A percentile compares a stretch with the other conserved stretches of the same genome.
phyloP scores from a whole-genome alignment of 2,329 filamentous ascomycete genomes.

The Fusarium sp. region DNA sequence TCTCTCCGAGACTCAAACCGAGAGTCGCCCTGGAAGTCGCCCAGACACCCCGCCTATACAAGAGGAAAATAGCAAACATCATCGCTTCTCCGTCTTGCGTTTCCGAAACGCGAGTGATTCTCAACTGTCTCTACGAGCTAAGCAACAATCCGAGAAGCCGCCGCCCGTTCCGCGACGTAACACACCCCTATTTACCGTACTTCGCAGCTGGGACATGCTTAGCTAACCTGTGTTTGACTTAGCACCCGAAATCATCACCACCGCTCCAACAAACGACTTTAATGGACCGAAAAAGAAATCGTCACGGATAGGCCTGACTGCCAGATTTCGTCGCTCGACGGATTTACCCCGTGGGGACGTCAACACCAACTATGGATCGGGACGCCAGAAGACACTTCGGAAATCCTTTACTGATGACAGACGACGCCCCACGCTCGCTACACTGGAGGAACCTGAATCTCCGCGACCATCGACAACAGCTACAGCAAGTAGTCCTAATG shows the following conservation, averaged over 20 bases:
- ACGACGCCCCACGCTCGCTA: slow-evolving; percentile 45
- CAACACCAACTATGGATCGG: slow-evolving; percentile 17
- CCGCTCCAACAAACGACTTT: slow-evolving; percentile 79
- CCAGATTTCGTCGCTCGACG: slow-evolving; percentile 62
- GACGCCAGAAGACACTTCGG: slow-evolving; percentile 37
- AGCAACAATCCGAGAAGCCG: slow-evolving; percentile 68
- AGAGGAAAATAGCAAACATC: slow-evolving; percentile 65
- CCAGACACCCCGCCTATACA: slow-evolving; percentile 62
- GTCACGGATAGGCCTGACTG: slow-evolving; percentile 63
- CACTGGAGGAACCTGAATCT: slow-evolving; percentile 65
- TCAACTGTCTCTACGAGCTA: slow-evolving; percentile 80
- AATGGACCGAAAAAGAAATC: slow-evolving; percentile 63
- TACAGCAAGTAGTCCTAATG: slow-evolving; percentile 41
- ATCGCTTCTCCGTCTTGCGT: slow-evolving; percentile 76
- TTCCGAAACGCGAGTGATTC: slow-evolving; percentile 95
- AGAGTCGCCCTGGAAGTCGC: slow-evolving; percentile 40
- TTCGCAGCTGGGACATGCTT: slow-evolving; percentile 1
- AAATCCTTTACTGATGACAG: slow-evolving; percentile 58
- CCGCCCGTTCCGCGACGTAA: slow-evolving; percentile 69
- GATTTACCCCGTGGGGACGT: slow-evolving; percentile 53
- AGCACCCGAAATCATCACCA: slow-evolving; percentile 87
- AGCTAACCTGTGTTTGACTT: slow-evolving; percentile 34
- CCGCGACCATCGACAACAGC: slow-evolving; percentile 45
- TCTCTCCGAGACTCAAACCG: slow-evolving; percentile 3
- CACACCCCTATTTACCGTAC: slow-evolving; percentile 35